Evolutionary conservation across 768 basidiomycete species (phyloP).

Genomic region (Leucocoprinus birnbaumii): DNA sequence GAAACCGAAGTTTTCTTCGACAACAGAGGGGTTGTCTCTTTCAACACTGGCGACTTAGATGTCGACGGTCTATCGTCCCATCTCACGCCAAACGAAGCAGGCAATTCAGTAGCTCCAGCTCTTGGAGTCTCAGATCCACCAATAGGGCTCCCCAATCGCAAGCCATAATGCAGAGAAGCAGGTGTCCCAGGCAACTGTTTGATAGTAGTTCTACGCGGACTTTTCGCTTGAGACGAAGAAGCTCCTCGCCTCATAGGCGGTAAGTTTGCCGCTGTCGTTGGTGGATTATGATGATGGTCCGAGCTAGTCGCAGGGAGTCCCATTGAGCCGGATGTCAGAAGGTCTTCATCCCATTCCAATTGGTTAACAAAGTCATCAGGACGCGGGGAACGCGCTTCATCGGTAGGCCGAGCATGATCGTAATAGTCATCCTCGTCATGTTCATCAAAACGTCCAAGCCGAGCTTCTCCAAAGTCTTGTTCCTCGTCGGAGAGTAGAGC

Average conservation of each 20-base stretch:
- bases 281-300: not conserved
- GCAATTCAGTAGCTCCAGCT: too few species aligned
- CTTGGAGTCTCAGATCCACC: too few species aligned
- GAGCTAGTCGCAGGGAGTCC: not conserved
- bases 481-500: slow-evolving; percentile 35
- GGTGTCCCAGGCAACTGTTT: not conserved
- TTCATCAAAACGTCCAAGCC: slow-evolving; percentile 12
- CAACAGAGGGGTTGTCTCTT: slow-evolving; percentile 38
- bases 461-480: slow-evolving; percentile 33
- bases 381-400: slow-evolving; percentile 13
- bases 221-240: not conserved
- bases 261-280: not conserved
- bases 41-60: not conserved
- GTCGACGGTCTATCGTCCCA: not conserved
- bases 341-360: slow-evolving; percentile 31
- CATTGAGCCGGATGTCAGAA: slow-evolving; percentile 13
- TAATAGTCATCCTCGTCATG: slow-evolving; percentile 17
- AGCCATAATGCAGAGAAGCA: not conserved
- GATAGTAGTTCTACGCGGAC: too few species aligned
- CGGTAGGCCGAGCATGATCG: slow-evolving; percentile 16
- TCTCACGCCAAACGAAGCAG: too few species aligned
- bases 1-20: slow-evolving; percentile 29
- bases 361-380: slow-evolving; percentile 26
- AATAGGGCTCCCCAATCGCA: too few species aligned
- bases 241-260: not conserved